Conservation (phyloP, 345 rosid genomes). For the Pseudoturritis turrita region DNA sequence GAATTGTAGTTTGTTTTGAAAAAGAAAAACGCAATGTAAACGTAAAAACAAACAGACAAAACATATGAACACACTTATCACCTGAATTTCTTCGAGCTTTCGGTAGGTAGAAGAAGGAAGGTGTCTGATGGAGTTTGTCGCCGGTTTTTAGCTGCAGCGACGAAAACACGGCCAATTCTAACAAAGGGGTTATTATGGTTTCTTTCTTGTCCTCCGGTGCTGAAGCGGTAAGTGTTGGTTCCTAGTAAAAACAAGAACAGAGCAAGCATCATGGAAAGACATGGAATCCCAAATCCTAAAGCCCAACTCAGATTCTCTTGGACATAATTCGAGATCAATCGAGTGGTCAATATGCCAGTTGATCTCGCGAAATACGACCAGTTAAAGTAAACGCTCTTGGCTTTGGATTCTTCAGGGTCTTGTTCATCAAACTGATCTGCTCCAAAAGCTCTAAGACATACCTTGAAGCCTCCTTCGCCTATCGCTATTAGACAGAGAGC, state of each 20-base stretch:
- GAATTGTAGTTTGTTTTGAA: neutral
- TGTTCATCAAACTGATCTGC: constrained; percentile 31
- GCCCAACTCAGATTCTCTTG: constrained; percentile 23
- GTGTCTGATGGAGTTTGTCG: constrained; percentile 1
- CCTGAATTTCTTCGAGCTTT: constrained; percentile 38
- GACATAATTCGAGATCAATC: neutral
- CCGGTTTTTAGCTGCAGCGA: constrained; percentile 22
- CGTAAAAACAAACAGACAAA: neutral
- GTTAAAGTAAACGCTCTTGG: constrained; percentile 23
- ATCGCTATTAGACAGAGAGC: constrained; percentile 27
- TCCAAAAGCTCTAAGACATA: constrained; percentile 28
- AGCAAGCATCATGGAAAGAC: constrained; percentile 17
- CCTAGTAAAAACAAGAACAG: constrained; percentile 25
- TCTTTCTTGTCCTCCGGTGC: constrained; percentile 5
- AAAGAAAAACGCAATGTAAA: too few species aligned
- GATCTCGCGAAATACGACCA: constrained; percentile 18
- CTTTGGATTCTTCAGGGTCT: constrained; percentile 20
- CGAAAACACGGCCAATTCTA: constrained; percentile 31
- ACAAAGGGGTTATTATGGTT: constrained; percentile 15
- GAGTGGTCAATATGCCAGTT: neutral
- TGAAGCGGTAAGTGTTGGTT: constrained; percentile 17
- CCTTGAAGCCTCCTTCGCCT: constrained; percentile 25
- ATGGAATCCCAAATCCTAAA: constrained; percentile 27
- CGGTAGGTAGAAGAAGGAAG: constrained; percentile 11
- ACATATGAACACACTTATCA: constrained; percentile 5